Conservation (phyloP, 345 rosid species). For the Turnera subulata region DNA sequence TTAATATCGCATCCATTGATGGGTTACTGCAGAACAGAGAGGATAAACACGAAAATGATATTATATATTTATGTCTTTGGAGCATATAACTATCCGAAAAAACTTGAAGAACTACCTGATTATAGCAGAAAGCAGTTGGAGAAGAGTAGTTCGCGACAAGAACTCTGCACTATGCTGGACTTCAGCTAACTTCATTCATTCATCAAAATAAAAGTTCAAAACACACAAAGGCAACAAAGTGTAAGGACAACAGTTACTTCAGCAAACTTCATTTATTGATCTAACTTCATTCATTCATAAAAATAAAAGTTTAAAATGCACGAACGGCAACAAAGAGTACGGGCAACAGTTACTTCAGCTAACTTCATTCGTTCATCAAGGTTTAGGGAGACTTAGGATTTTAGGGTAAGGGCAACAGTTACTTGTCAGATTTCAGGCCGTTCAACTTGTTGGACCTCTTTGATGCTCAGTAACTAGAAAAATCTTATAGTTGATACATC, state of each 20-base stretch:
- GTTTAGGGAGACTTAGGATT: no score
- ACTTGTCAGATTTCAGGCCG: not conserved
- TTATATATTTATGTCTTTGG: no score
- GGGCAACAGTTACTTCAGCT: no score
- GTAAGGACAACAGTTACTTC: not conserved
- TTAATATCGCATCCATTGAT: slow-evolving; percentile 46
- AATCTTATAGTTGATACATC: no score
- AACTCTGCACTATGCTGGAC: slow-evolving; percentile 68
- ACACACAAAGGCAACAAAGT: slow-evolving; percentile 4
- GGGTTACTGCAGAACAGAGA: slow-evolving; percentile 39
- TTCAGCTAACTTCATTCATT: slow-evolving; percentile 58
- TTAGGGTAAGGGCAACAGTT: not conserved
- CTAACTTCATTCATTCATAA: slow-evolving; percentile 48
- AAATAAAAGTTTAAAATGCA: not conserved
- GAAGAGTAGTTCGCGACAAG: slow-evolving; percentile 59
- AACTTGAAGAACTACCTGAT: slow-evolving; percentile 48
- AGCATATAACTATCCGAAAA: no score
- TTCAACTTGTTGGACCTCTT: not conserved
- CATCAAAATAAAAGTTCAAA: not conserved
- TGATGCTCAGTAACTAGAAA: no score
- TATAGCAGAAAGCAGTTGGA: slow-evolving; percentile 59
- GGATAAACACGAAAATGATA: not conserved
- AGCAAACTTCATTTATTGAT: no score
- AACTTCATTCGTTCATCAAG: no score
- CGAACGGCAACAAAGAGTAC: slow-evolving; percentile 2